Base-by-base conservation (phyloP, 371 early-diverging fungal species). In the Lichtheimia hyalospora region DNA sequence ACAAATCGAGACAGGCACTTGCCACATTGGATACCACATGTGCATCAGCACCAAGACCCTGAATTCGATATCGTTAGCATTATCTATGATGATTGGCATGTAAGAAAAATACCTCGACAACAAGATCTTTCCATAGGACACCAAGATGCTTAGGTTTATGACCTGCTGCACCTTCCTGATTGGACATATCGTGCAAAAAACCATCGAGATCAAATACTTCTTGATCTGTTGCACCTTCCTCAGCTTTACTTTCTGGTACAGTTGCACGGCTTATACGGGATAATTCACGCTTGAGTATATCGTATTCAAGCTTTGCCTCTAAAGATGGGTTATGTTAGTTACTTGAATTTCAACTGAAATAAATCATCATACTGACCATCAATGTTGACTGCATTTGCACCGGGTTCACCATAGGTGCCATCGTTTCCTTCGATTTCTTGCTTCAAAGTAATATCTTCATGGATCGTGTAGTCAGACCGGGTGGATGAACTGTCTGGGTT, bases 341-440 rank as follows among this genome's bases (percentile, higher is more conserved):
- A 34, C 8, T 34, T 34, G 34, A 8, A 8, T 28, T 7, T 39
- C 8, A 16, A 13, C 8, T 16, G 5, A 15, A n/a, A 16, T n/a
- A 52, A 52, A 52, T 25, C 15, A 43, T 20, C 10, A 58, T 52
- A 42, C 2, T 34, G 34, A 51, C 58, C 71, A 39, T 80, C 71
- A 41, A 76, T 70, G 40, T 80, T 69, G 58, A 80, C 80, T 56
- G 75, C 75, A 56, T 80, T 77, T 39, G 77, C 80, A 27, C 60
- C 66, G 12, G 46, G 50, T 68, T 80, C 80, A 53, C 80, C 80
- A 57, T 63, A 80, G 5, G 62, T 58, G 20, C 63, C 67, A 15
- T 54, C 51, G 13, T 52, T 59, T 4, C 64, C 59, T 34, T 34
- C 10, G 34, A 34, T 34, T 34, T 34, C 34, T 34, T 34, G 34